Percentiles rank a stretch among this genome's conserved stretches.
Conservation (phyloP, 164 flowering plant genomes). For the Macadamia tetraphylla region DNA sequence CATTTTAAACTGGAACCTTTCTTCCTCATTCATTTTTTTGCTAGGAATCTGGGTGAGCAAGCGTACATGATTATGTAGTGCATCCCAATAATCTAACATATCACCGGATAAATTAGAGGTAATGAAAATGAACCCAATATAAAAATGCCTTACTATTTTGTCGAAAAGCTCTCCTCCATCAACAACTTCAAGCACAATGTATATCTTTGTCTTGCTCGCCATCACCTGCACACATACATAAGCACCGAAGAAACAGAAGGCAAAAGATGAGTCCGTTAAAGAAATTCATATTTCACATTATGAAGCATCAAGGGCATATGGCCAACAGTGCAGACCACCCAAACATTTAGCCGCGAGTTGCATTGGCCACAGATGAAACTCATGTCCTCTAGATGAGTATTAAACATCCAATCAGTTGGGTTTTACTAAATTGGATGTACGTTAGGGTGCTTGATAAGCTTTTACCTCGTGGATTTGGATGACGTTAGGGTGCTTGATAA, state of each 20-base stretch:
- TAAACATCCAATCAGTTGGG: too few species aligned
- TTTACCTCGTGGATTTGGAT: slow-evolving; percentile 52
- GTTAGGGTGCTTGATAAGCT: too few species aligned
- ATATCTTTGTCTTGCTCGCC: slow-evolving; percentile 79
- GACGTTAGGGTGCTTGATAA: slow-evolving; percentile 76
- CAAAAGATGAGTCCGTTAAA: background rate
- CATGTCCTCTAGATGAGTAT: too few species aligned
- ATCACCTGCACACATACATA: slow-evolving; percentile 38
- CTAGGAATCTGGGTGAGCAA: background rate
- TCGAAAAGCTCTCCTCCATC: slow-evolving; percentile 80
- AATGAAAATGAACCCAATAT: background rate
- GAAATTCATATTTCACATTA: background rate
- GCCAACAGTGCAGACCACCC: too few species aligned
- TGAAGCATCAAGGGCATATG: background rate
- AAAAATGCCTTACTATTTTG: slow-evolving; percentile 48
- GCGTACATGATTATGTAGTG: background rate
- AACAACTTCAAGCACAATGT: slow-evolving; percentile 64
- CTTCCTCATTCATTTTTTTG: too few species aligned
- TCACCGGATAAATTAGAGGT: too few species aligned
- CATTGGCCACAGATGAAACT: too few species aligned
- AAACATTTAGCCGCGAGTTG: too few species aligned
- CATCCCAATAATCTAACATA: too few species aligned
- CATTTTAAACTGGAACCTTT: too few species aligned
- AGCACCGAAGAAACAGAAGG: background rate
- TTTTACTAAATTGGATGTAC: too few species aligned